Evolutionary conservation across 495 filamentous ascomycete species (phyloP).

Genomic region (Trichocladium antarcticum): DNA sequence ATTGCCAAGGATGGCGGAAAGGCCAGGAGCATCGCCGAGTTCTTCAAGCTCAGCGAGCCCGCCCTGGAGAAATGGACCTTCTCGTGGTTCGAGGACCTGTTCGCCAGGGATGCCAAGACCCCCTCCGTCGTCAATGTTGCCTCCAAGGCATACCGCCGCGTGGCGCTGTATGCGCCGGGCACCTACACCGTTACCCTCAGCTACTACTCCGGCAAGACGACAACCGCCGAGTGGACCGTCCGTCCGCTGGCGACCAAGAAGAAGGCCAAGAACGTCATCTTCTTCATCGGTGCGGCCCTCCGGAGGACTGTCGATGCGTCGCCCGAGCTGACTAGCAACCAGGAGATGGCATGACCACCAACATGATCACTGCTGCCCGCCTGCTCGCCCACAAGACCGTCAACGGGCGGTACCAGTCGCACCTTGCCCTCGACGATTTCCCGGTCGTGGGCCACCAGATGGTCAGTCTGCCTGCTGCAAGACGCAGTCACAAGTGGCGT

Average conservation of each 20-base stretch:
- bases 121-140: constrained; percentile 61
- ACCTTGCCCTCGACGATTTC: constrained; percentile 59
- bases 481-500: not conserved
- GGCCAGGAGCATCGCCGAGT: constrained; percentile 41
- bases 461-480: constrained; percentile 20
- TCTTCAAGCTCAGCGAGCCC: constrained; percentile 50
- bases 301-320: too few species aligned
- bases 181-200: constrained; percentile 59
- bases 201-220: constrained; percentile 54
- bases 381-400: constrained; percentile 61
- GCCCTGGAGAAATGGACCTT: constrained; percentile 60
- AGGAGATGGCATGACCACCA: constrained; percentile 67
- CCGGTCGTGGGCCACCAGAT: constrained; percentile 61
- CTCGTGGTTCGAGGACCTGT: constrained; percentile 62
- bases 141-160: constrained; percentile 54
- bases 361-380: constrained; percentile 63
- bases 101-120: constrained; percentile 51
- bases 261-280: constrained; percentile 65
- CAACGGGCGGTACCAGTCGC: constrained; percentile 62
- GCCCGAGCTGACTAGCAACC: not conserved
- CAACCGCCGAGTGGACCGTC: constrained; percentile 57
- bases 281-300: constrained; percentile 50
- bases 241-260: constrained; percentile 51
- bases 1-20: constrained; percentile 47
- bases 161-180: constrained; percentile 57